phyloP scores from a whole-genome alignment of 345 rosid genomes.

The Populus nigra region DNA sequence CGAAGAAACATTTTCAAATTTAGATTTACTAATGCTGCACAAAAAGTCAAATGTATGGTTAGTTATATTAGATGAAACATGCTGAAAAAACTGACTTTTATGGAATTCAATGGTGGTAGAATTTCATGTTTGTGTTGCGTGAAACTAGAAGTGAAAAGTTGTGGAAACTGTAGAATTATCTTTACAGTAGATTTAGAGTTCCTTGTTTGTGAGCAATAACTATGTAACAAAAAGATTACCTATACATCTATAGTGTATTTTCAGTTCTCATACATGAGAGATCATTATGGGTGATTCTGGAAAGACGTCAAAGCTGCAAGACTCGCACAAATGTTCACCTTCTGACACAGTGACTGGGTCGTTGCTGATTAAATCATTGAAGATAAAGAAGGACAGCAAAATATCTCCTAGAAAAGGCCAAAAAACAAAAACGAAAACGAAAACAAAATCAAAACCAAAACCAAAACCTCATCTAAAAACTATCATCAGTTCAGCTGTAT shows the following conservation, averaged over 20 bases:
- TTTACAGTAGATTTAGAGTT: not conserved
- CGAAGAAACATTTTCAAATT: not conserved
- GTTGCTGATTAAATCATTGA: constrained; percentile 43
- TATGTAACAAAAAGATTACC: not conserved
- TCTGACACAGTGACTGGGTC: constrained; percentile 40
- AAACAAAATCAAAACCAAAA: constrained; percentile 33
- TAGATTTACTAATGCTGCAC: not conserved
- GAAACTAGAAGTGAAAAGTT: not conserved
- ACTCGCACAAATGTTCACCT: constrained; percentile 28
- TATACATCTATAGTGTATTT: not conserved
- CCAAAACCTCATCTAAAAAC: constrained; percentile 29
- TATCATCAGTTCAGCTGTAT: constrained; percentile 15
- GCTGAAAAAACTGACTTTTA: not conserved
- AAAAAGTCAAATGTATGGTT: not conserved
- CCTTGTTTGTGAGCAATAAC: not conserved
- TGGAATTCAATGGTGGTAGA: not conserved
- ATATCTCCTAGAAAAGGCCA: constrained; percentile 24
- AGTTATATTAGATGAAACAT: not conserved
- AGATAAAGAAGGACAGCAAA: constrained; percentile 30
- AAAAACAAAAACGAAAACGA: constrained; percentile 28
- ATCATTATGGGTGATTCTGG: constrained; percentile 38
- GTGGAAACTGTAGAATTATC: not conserved
- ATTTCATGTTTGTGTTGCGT: not conserved
- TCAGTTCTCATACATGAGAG: constrained; percentile 15
- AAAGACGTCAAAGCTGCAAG: constrained; percentile 26